Evolutionary conservation across 768 basidiomycete genomes (phyloP), one percentile per base, ranked within the genome.

Genomic region (Pulveroboletus frians): DNA sequence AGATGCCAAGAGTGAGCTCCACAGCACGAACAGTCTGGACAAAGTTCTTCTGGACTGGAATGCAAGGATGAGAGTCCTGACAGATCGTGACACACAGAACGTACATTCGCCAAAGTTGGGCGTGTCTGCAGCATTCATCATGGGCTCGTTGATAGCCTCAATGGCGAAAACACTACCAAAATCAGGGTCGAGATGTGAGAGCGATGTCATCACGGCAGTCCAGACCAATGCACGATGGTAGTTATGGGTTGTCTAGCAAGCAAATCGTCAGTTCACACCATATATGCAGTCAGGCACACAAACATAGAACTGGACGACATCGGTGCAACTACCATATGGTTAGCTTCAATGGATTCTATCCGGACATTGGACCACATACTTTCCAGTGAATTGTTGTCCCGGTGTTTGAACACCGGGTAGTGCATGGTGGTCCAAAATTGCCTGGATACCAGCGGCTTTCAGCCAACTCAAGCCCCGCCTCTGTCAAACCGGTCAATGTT

Each of bases 201-300:
- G 69, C 9, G 76, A 66, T 1, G 88, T 84, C 83, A 90, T 89
- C 17, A 90, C 84, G 11, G 81, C 81, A 0, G 86, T 80, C 88
- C 88, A 91, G n/a, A 83, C 69, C 39, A 91, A 70, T 8, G 88
- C 88, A 6, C 88, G 83, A 50, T 80, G 77, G 53, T 87, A 91
- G 62, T 91, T 91, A 45, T 77, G 71, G 4, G 71, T 69, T 2
- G 83, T 89, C 87, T 59, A 17, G 35, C 15, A 32, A 20, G 52
- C 35, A 39, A 2, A 37, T 47, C 18, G 39, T 55, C 49, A 47
- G 43, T 26, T n/a, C 27, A n/a, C 31, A 29, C 2, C 17, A 45
- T 37, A 11, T 23, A 42, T 21, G 43, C 21, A 17, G 9, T 38
- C n/a, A 27, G 18, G 42, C 4, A 7, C 6, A 62, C 76, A 51